Conservation (phyloP, 192 early-diverging fungal species). For the Coemansia aciculifera region DNA sequence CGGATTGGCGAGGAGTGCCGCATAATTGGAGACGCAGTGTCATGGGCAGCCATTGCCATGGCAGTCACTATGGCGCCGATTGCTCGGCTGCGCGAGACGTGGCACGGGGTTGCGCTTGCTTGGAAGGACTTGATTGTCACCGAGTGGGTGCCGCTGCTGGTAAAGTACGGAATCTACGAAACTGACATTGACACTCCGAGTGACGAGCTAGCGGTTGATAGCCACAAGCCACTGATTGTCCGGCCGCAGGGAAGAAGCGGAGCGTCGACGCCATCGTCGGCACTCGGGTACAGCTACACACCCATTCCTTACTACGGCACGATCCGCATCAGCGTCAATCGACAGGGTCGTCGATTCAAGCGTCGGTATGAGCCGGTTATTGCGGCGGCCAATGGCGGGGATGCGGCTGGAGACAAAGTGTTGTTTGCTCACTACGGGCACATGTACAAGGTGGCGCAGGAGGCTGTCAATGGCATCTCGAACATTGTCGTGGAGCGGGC, state of each 20-base stretch:
- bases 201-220: background rate
- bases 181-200: constrained; percentile 35
- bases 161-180: constrained; percentile 57
- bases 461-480: constrained; percentile 27
- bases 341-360: constrained; percentile 30
- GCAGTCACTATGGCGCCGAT: constrained; percentile 67
- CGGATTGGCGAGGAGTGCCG: constrained; percentile 59
- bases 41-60: constrained; percentile 68
- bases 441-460: constrained; percentile 42
- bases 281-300: constrained; percentile 22
- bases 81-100: constrained; percentile 66
- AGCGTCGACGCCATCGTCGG: constrained; percentile 20
- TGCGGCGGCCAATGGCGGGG: constrained; percentile 11
- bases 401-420: constrained; percentile 28
- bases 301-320: constrained; percentile 66
- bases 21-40: constrained; percentile 61
- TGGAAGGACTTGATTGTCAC: constrained; percentile 56
- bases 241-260: constrained; percentile 23
- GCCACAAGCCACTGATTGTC: constrained; percentile 30
- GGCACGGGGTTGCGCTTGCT: constrained; percentile 60
- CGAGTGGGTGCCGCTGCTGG: constrained; percentile 63
- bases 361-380: constrained; percentile 23
- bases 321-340: constrained; percentile 55
- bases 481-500: constrained; percentile 42
- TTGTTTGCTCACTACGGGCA: constrained; percentile 46